Percentiles rank a stretch among this genome's conserved stretches.
These are phyloP conservation scores for Nitzschia putrida DNA, from an alignment of 108 stramenopile species.

Conservation along the genomic window DNA sequence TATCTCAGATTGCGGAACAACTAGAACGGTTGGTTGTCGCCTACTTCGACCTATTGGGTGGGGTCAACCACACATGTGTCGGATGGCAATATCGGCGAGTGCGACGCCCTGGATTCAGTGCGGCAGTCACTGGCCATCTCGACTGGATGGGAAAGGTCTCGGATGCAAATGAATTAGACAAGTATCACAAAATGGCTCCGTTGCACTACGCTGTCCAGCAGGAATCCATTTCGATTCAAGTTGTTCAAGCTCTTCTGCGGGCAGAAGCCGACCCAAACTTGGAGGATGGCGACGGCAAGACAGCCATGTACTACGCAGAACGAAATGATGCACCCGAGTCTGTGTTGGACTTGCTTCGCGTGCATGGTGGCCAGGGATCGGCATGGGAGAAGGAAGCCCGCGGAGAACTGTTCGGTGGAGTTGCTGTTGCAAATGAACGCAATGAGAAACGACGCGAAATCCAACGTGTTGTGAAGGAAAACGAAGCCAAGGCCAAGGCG, in stretches of 20 bases:
- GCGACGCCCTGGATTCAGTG: slow-evolving; percentile 39
- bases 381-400: slow-evolving; percentile 29
- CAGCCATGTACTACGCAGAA: slow-evolving; percentile 40
- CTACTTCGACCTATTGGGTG: not conserved
- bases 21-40: slow-evolving; percentile 10
- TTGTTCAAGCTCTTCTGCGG: slow-evolving; percentile 34
- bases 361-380: slow-evolving; percentile 26
- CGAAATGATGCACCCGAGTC: slow-evolving; percentile 24
- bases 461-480: slow-evolving; percentile 29
- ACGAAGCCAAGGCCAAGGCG: slow-evolving; percentile 36
- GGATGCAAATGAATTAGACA: slow-evolving; percentile 33
- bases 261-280: slow-evolving; percentile 46
- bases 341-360: slow-evolving; percentile 20
- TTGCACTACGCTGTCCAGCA: slow-evolving; percentile 45
- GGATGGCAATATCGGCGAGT: slow-evolving; percentile 50
- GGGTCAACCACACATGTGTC: slow-evolving; percentile 5
- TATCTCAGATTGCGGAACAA: slow-evolving; percentile 31
- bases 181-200: slow-evolving; percentile 42
- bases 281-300: slow-evolving; percentile 31
- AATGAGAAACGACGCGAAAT: slow-evolving; percentile 30
- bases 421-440: slow-evolving; percentile 20
- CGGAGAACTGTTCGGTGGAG: slow-evolving; percentile 43
- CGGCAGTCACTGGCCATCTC: slow-evolving; percentile 32
- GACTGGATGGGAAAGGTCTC: not conserved
- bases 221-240: slow-evolving; percentile 13